Base-by-base conservation (phyloP, 345 rosid species). In the Camelina laxa region DNA sequence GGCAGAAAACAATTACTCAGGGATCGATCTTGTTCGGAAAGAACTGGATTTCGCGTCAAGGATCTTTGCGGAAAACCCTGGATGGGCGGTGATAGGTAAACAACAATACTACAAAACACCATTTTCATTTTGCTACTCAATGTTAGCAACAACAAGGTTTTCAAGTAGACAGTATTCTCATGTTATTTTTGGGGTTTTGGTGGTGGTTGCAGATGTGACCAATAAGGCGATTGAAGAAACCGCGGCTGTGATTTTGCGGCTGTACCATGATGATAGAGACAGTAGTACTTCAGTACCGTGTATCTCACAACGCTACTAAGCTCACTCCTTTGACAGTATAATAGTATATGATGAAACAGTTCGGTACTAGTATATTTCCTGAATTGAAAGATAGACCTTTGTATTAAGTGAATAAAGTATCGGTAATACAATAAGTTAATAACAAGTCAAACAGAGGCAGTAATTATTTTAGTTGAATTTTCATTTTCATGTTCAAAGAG, bases 201-300 rank as follows among this genome's bases (percentile, higher is more conserved):
- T 15, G 21, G 22, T 14, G 16, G 16, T 67, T 77, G 76, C 86
- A 93, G 98, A 91, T 82, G 96, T 91, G 75, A 91, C 97, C 5
- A 94, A 88, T 48, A 94, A 91, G 80, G 96, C 97, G 31, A 86
- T 91, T 59, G 95, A 94, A 85, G 96, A 94, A 86, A 89, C 95
- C 31, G 95, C 93, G 12, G 96, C 96, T 2, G 85, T 89, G 69
- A 78, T 94, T 47, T 69, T 91, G 80, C 80, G 91, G 84, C 84
- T 89, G 22, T 84, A 80, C 76, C 89, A 89, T 74, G 96, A 89
- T 53, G 93, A 87, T 61, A 83, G 81, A 79, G 76, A 86, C 39
- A 67, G 41, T 33, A 87, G 48, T 72, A 87, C 87, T 47, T 81
- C 80, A 0, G 88, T 89, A 85, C 97, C 96, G 15, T 66, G 87